Conservation (phyloP, 306 rosid genomes). For the Senna siamea region DNA sequence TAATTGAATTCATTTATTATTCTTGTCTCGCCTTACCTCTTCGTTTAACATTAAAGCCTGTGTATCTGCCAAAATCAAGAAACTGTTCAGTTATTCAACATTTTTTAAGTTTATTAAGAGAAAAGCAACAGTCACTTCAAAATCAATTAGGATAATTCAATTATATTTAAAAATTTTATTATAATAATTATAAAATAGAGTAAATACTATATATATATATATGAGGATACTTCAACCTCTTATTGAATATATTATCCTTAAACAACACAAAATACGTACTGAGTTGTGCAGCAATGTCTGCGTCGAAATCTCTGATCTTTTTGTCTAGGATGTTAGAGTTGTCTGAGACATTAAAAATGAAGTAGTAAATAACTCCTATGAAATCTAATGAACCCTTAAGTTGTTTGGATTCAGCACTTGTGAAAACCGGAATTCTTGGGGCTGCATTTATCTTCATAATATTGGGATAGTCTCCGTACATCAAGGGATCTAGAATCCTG, state of each 20-base stretch:
- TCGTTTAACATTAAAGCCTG: constrained; percentile 5
- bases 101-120: neutral
- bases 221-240: no score
- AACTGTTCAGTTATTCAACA: neutral
- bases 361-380: constrained; percentile 50
- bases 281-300: constrained; percentile 46
- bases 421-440: constrained; percentile 60
- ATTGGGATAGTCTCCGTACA: no score
- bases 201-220: no score
- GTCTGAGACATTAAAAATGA: constrained; percentile 36
- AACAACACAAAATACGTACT: constrained; percentile 31
- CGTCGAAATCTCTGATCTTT: constrained; percentile 37
- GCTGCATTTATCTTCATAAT: constrained; percentile 58
- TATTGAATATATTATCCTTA: neutral
- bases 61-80: constrained; percentile 37
- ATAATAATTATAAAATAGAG: no score
- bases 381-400: no score
- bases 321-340: constrained; percentile 34
- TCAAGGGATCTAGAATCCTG: no score
- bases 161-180: no score
- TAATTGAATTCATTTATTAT: no score
- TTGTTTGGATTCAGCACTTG: constrained; percentile 48
- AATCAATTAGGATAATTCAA: no score
- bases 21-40: constrained; percentile 41
- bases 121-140: neutral